Conservation (phyloP, 257 asterid species). For the Agastache rugosa region DNA sequence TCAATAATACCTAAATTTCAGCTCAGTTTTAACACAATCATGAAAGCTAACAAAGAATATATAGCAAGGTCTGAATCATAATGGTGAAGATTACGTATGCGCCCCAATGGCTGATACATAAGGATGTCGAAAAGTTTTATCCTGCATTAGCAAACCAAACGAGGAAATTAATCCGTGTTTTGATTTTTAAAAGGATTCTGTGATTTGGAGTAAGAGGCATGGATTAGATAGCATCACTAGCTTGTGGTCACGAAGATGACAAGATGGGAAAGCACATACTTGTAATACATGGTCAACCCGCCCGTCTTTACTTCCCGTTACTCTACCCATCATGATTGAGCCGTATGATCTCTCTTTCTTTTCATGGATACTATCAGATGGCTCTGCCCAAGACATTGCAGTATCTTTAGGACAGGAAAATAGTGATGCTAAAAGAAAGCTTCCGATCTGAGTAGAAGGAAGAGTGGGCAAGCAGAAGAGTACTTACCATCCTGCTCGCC, state of each 20-base stretch:
- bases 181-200: slow-evolving; percentile 14
- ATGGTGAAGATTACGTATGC: slow-evolving; percentile 74
- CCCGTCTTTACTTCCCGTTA: slow-evolving; percentile 77
- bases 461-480: slow-evolving; percentile 1
- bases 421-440: slow-evolving; percentile 15
- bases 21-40: neutral
- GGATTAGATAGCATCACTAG: neutral
- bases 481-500: slow-evolving; percentile 58
- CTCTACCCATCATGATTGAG: slow-evolving; percentile 77
- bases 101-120: slow-evolving; percentile 89
- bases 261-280: slow-evolving; percentile 51
- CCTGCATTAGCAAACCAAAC: slow-evolving; percentile 57
- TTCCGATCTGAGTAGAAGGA: slow-evolving; percentile 5
- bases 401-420: slow-evolving; percentile 18
- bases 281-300: slow-evolving; percentile 90
- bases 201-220: neutral
- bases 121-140: slow-evolving; percentile 94
- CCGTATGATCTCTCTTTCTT: slow-evolving; percentile 88
- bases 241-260: neutral
- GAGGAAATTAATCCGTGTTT: neutral
- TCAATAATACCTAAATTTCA: slow-evolving; percentile 7
- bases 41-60: neutral
- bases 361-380: slow-evolving; percentile 52
- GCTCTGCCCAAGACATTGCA: slow-evolving; percentile 54
- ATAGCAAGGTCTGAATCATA: neutral